Base-by-base conservation (phyloP, 179 eudicot genomes). In the Patellifolia procumbens region DNA sequence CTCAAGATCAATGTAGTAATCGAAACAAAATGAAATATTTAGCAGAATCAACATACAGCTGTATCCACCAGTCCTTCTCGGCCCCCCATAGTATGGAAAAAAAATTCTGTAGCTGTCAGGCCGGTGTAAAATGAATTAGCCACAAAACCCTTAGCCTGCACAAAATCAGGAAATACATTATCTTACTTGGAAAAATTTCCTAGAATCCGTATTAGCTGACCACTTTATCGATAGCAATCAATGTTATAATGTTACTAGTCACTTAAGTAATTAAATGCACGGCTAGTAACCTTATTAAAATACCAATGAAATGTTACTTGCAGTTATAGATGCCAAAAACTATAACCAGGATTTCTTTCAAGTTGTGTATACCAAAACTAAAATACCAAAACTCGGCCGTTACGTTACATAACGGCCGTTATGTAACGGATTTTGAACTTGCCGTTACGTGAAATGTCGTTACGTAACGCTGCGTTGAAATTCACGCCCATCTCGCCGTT, bases 31-130 rank as follows among this genome's bases (percentile, higher is more conserved):
- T 34, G 17, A 61, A 29, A 3, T 0, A 62, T 7, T 59, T n/a
- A 71, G 72, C 59, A 84, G 60, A 80, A 63, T 49, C 16, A 64
- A 77, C 85, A 58, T 95, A 95, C 99, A 82, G 99, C 99, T 59
- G 99, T 96, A 83, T 96, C 99, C 53, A 96, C 99, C 72, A 96
- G 99, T 51, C 99, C 99, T 85, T 96, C 99, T 80, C 99, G 84
- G 39, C 99, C 99, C 68, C 90, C 99, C 99, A 96, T 96, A 22
- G 99, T 96, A 79, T 96, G 99, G 83, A 93, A 96, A 85, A 96
- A 96, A 75, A 96, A 96, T 75, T 96, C 99, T 7, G 98, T 90
- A 42, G 99, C 96, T 45, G 92, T 87, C 82, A 96, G 84, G 79
- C 99, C 99, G 78, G 85, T 89, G 69, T 90, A 96, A 78, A 96